Conservation (phyloP, 257 asterid genomes). For the Cruciata laevipes region DNA sequence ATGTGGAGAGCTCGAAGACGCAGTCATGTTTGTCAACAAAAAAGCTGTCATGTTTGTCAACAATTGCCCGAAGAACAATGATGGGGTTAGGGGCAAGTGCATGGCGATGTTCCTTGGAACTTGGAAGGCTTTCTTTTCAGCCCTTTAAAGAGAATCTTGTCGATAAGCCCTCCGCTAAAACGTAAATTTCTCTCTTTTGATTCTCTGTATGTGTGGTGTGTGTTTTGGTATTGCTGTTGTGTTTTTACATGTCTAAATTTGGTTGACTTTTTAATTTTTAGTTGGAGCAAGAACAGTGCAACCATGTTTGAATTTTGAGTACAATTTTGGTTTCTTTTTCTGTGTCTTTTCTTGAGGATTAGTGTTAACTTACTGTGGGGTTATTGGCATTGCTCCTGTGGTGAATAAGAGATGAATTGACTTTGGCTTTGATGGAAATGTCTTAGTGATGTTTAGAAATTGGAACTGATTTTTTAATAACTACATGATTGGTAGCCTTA, state of each 20-base stretch:
- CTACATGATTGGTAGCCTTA: background rate
- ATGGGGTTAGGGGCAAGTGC: constrained; percentile 41
- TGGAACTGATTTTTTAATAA: background rate
- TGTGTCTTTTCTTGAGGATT: background rate
- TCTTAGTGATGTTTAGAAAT: background rate
- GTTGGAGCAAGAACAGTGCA: background rate
- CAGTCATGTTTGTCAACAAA: constrained; percentile 76
- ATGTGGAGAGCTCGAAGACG: constrained; percentile 50
- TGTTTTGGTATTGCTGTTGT: background rate
- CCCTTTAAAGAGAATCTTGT: constrained; percentile 89
- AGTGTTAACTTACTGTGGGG: background rate
- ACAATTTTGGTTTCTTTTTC: background rate
- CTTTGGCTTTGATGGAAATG: background rate
- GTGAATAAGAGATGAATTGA: too few relatives aligned
- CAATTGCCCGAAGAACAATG: constrained; percentile 58
- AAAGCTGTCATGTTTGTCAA: constrained; percentile 80
- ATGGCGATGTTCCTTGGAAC: constrained; percentile 70
- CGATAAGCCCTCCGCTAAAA: constrained; percentile 79
- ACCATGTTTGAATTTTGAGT: background rate
- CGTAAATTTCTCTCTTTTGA: constrained; percentile 34
- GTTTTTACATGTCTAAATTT: background rate
- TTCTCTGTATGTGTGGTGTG: background rate
- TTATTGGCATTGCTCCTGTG: background rate
- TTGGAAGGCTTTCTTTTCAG: constrained; percentile 92
- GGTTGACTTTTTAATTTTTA: constrained; percentile 14